Percentiles rank a stretch among this genome's conserved stretches.
phyloP scores from a whole-genome alignment of 1,284 basidiomycete genomes.

The Schizophyllum amplum region DNA sequence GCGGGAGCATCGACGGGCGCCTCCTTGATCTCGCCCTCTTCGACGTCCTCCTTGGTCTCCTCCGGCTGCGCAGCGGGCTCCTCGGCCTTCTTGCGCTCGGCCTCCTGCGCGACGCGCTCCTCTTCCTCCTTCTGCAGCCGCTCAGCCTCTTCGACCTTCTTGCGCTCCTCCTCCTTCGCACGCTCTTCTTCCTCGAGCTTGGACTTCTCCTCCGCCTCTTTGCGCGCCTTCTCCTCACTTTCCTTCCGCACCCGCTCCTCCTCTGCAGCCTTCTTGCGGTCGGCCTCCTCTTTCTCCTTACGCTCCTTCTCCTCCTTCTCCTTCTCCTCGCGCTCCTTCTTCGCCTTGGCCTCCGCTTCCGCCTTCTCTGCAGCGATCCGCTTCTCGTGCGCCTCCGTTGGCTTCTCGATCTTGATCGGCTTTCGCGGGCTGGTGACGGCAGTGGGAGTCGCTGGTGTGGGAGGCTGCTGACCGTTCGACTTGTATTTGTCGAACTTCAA shows the following conservation, averaged over 20 bases:
- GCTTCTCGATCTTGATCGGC: conserved; percentile 34
- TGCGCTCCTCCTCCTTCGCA: conserved; percentile 17
- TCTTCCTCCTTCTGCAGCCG: conserved; percentile 20
- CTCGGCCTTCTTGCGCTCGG: conserved; percentile 21
- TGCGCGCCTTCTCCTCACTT: conserved; percentile 17
- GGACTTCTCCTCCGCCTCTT: conserved; percentile 19
- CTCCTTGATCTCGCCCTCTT: conserved; percentile 35
- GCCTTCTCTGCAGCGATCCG: conserved; percentile 35
- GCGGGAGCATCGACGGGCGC: conserved; percentile 16
- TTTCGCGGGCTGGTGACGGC: conserved; percentile 36
- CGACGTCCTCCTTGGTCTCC: conserved; percentile 30
- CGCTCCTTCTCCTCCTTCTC: conserved; percentile 30
- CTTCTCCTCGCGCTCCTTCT: conserved; percentile 26
- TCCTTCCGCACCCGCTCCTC: conserved; percentile 19
- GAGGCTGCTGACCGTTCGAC: conserved; percentile 26
- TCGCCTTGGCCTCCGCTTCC: conserved; percentile 41
- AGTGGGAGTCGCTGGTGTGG: conserved; percentile 31
- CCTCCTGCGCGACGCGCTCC: conserved; percentile 24
- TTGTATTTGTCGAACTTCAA: conserved; percentile 45
- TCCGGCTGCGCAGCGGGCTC: conserved; percentile 23
- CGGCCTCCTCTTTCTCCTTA: conserved; percentile 30
- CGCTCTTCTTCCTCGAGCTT: conserved; percentile 24
- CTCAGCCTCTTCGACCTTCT: conserved; percentile 23
- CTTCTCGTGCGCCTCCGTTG: conserved; percentile 31
- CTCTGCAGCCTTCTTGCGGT: conserved; percentile 22